These are phyloP conservation scores for Globisporangium emineosum DNA, from an alignment of 352 stramenopile species.

Conservation along the genomic window DNA sequence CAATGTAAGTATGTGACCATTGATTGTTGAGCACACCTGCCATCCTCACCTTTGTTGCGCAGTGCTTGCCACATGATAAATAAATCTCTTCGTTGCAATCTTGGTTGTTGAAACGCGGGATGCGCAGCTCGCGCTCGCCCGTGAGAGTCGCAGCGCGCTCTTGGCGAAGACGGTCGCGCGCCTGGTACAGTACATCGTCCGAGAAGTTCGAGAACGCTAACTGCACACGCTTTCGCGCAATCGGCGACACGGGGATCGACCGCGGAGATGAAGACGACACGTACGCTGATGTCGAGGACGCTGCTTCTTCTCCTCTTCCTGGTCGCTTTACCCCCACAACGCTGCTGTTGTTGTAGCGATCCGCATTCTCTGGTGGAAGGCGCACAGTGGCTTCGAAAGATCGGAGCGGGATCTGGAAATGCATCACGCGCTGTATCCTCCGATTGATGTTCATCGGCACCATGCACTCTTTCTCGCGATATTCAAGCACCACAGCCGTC, in stretches of 20 bases:
- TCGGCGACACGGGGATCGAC: constrained; percentile 82
- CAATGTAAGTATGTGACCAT: not conserved
- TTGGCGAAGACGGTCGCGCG: constrained; percentile 67
- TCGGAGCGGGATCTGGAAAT: constrained; percentile 81
- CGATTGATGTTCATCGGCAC: constrained; percentile 80
- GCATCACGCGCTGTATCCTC: constrained; percentile 87
- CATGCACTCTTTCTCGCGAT: constrained; percentile 82
- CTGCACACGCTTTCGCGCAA: constrained; percentile 66
- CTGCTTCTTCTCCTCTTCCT: not conserved
- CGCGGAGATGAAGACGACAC: constrained; percentile 57
- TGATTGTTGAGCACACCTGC: not conserved
- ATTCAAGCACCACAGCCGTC: constrained; percentile 82
- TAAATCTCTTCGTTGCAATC: constrained; percentile 86
- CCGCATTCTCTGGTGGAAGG: constrained; percentile 41
- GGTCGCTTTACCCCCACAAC: not conserved
- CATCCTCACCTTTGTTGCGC: constrained; percentile 59
- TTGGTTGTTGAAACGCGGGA: constrained; percentile 73
- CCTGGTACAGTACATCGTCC: constrained; percentile 82
- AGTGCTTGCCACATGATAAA: constrained; percentile 81
- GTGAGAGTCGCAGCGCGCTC: constrained; percentile 71
- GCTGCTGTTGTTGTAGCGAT: constrained; percentile 23
- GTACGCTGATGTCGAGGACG: constrained; percentile 9
- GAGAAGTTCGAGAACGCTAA: constrained; percentile 81
- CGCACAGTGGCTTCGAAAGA: constrained; percentile 84
- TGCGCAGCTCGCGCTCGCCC: constrained; percentile 45